Evolutionary conservation across 2,329 filamentous ascomycete species (phyloP).

Genomic region (Penicillium frequentans): DNA sequence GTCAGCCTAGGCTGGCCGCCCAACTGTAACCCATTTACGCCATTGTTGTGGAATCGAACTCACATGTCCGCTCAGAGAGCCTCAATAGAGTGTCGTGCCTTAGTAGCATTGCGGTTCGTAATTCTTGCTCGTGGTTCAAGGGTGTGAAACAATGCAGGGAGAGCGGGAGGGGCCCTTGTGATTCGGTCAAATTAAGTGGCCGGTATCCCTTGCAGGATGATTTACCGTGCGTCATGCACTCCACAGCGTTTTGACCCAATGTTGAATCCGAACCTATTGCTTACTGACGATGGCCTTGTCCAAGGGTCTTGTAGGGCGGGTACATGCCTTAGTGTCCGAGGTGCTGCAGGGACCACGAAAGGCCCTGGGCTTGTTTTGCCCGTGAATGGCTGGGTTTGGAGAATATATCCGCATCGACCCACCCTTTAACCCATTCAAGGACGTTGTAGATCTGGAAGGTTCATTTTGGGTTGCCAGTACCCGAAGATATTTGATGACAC

Average conservation of each 20-base stretch:
- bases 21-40: neutral
- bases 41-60: neutral
- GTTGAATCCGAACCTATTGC: neutral
- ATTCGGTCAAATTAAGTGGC: neutral
- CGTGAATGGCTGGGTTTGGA: constrained; percentile 1
- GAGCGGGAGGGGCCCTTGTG: constrained; percentile 3
- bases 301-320: neutral
- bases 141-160: constrained; percentile 22
- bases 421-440: neutral
- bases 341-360: neutral
- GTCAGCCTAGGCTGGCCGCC: neutral
- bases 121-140: constrained; percentile 15
- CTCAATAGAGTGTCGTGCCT: neutral
- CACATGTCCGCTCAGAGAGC: constrained; percentile 8
- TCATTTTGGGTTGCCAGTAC: neutral
- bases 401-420: neutral
- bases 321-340: constrained; percentile 17
- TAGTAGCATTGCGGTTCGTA: constrained; percentile 5
- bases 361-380: neutral
- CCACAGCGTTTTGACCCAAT: constrained; percentile 3
- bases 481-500: neutral
- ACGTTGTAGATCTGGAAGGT: neutral
- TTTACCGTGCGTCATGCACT: constrained; percentile 11
- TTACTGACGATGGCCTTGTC: neutral
- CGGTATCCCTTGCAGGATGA: constrained; percentile 19